Conservation (phyloP, 2,329 filamentous ascomycete species). For the Talaromyces sp. region DNA sequence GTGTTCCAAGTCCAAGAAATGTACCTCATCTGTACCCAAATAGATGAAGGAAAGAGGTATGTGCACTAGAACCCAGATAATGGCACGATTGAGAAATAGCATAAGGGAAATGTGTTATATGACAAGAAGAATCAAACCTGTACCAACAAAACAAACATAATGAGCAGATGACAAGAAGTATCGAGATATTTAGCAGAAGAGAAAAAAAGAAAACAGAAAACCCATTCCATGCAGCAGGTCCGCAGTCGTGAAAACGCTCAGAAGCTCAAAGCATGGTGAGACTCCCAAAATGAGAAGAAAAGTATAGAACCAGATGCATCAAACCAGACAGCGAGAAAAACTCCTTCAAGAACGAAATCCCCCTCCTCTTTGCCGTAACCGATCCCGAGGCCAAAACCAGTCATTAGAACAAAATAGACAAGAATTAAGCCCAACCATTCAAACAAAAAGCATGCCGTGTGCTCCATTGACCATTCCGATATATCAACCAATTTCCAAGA, state of each 20-base stretch:
- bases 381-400: conserved; percentile 19
- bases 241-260: conserved; percentile 19
- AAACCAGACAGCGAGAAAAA: conserved; percentile 24
- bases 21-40: neutral
- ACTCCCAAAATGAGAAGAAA: conserved; percentile 12
- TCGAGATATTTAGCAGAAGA: neutral
- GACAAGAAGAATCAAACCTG: conserved; percentile 6
- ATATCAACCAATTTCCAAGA: conserved; percentile 21
- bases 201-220: neutral
- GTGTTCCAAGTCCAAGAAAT: neutral
- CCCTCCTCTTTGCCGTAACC: conserved; percentile 21
- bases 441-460: conserved; percentile 23
- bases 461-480: conserved; percentile 25
- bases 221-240: conserved; percentile 16
- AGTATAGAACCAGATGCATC: conserved; percentile 20
- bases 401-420: conserved; percentile 7
- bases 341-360: conserved; percentile 22
- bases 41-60: neutral
- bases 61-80: neutral
- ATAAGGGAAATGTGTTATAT: neutral
- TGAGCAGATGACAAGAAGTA: neutral
- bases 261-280: conserved; percentile 16
- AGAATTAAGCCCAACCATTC: conserved; percentile 4
- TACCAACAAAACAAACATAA: conserved; percentile 7
- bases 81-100: neutral